Conservation (phyloP, 371 early-diverging fungal genomes). For the Mucor indicus region DNA sequence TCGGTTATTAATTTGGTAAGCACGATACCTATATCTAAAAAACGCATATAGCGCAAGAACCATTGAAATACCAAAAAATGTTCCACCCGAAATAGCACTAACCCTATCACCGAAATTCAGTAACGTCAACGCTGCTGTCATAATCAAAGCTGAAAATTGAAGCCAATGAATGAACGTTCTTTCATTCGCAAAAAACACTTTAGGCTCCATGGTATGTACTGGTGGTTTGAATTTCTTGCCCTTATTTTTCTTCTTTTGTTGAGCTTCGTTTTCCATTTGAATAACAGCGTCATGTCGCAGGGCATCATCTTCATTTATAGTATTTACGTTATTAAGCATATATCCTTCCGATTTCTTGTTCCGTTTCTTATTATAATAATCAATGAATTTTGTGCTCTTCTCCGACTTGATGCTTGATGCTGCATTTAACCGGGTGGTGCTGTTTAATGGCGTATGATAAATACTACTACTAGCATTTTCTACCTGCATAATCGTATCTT, state of each 20-base stretch:
- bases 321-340: slow-evolving; percentile 1
- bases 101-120: slow-evolving; percentile 68
- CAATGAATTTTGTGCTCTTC: neutral
- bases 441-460: too few species aligned
- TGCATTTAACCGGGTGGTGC: neutral
- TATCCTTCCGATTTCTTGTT: slow-evolving; percentile 3
- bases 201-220: slow-evolving; percentile 26
- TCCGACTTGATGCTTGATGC: neutral
- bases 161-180: slow-evolving; percentile 89
- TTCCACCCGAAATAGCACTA: slow-evolving; percentile 28
- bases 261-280: slow-evolving; percentile 9
- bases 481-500: too few species aligned
- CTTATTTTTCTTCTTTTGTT: slow-evolving; percentile 22
- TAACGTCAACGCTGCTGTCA: slow-evolving; percentile 66
- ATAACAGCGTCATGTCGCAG: neutral
- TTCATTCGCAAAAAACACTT: slow-evolving; percentile 90
- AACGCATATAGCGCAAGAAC: slow-evolving; percentile 33
- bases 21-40: slow-evolving; percentile 29
- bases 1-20: slow-evolving; percentile 30
- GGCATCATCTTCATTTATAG: slow-evolving; percentile 1
- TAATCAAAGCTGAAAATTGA: slow-evolving; percentile 65
- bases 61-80: slow-evolving; percentile 30
- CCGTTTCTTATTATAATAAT: slow-evolving; percentile 1
- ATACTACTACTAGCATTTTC: neutral
- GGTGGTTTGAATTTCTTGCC: slow-evolving; percentile 14